Conservation (phyloP, 306 rosid genomes). For the Quercus mongolica region DNA sequence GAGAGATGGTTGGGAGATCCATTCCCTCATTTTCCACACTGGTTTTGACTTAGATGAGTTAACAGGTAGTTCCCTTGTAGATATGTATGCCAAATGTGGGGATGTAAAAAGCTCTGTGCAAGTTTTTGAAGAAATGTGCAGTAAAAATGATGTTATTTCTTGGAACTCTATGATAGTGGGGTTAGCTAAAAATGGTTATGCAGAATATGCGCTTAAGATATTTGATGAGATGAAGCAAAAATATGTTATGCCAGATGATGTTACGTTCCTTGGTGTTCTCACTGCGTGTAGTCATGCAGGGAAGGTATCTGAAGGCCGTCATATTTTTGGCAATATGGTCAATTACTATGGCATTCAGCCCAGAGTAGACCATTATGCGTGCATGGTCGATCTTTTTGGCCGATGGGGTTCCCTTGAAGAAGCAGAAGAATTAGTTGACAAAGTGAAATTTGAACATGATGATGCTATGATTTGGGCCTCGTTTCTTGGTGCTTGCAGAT, state of each 20-base stretch:
- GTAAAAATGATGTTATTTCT: slow-evolving; percentile 56
- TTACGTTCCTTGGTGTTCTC: slow-evolving; percentile 84
- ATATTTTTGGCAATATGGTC: slow-evolving; percentile 47
- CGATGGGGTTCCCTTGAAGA: slow-evolving; percentile 79
- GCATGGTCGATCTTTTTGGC: slow-evolving; percentile 79
- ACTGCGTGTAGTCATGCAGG: slow-evolving; percentile 87
- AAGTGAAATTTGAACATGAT: slow-evolving; percentile 38
- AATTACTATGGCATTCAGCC: slow-evolving; percentile 45
- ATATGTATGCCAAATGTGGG: slow-evolving; percentile 91
- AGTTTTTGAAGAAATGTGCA: slow-evolving; percentile 61
- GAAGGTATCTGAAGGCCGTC: slow-evolving; percentile 61
- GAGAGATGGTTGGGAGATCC: slow-evolving; percentile 57
- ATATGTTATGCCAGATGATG: slow-evolving; percentile 56
- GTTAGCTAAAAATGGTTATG: slow-evolving; percentile 76
- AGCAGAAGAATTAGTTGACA: slow-evolving; percentile 58
- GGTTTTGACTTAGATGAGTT: slow-evolving; percentile 72
- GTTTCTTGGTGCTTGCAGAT: slow-evolving; percentile 69
- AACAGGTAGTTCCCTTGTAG: slow-evolving; percentile 66
- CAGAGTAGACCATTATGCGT: slow-evolving; percentile 61
- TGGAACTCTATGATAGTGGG: slow-evolving; percentile 93
- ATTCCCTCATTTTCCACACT: slow-evolving; percentile 60
- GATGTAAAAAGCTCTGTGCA: slow-evolving; percentile 49
- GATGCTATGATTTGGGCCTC: slow-evolving; percentile 74
- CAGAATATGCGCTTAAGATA: slow-evolving; percentile 48
- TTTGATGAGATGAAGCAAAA: slow-evolving; percentile 55